These are phyloP conservation scores for Ilyonectria destructans DNA, from an alignment of 2,329 filamentous ascomycete genomes.

Conservation along the genomic window DNA sequence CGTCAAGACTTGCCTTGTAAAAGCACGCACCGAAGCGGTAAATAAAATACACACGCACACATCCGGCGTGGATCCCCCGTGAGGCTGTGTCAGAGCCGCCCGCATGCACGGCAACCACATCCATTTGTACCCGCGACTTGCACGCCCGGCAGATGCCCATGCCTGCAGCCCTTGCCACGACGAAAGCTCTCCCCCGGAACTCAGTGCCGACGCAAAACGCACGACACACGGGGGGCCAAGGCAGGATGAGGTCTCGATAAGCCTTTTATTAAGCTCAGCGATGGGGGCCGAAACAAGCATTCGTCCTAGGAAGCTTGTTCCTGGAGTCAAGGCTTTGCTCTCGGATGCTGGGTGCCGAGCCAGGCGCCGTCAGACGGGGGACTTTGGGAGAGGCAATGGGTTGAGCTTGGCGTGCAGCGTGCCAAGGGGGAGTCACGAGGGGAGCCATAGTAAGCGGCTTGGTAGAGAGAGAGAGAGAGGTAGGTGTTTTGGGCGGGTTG, in stretches of 20 bases:
- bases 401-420: constrained; percentile 32
- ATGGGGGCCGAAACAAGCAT: constrained; percentile 22
- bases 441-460: background rate
- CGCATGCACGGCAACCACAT: constrained; percentile 13
- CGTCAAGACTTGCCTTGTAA: background rate
- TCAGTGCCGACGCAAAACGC: background rate
- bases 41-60: background rate
- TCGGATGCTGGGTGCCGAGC: constrained; percentile 8
- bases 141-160: background rate
- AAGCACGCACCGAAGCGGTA: background rate
- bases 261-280: constrained; percentile 10
- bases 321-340: background rate
- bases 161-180: background rate
- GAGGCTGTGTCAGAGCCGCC: constrained; percentile 18
- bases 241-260: background rate
- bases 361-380: background rate
- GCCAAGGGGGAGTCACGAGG: constrained; percentile 17
- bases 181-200: background rate
- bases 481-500: background rate
- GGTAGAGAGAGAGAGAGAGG: background rate
- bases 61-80: background rate
- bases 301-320: constrained; percentile 20
- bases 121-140: background rate
- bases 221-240: background rate
- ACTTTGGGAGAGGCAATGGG: background rate